phyloP scores from a whole-genome alignment of 768 basidiomycete genomes.

The Collybia nuda region DNA sequence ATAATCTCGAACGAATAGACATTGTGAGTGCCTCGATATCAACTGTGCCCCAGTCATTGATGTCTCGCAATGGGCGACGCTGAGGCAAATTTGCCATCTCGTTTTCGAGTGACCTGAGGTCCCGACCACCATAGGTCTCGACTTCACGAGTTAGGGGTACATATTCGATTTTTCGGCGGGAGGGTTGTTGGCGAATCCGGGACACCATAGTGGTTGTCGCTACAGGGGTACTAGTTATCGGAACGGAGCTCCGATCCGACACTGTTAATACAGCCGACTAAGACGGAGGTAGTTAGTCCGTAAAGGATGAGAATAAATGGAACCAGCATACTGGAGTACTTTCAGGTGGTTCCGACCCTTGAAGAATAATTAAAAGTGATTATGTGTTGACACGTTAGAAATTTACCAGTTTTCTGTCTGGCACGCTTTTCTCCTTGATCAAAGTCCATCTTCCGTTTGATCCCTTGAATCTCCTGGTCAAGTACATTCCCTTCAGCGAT shows the following conservation, averaged over 20 bases:
- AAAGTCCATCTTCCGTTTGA: slow-evolving; percentile 72
- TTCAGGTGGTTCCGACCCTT: slow-evolving; percentile 47
- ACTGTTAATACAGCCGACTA: slow-evolving; percentile 28
- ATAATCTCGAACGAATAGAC: slow-evolving; percentile 84
- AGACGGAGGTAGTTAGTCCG: slow-evolving; percentile 8
- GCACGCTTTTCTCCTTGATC: slow-evolving; percentile 72
- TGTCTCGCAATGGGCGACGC: slow-evolving; percentile 61
- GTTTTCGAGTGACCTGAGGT: slow-evolving; percentile 63
- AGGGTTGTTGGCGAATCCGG: slow-evolving; percentile 47
- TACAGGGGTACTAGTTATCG: slow-evolving; percentile 18
- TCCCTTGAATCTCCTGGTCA: slow-evolving; percentile 62
- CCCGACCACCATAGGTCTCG: slow-evolving; percentile 79
- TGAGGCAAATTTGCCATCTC: slow-evolving; percentile 54
- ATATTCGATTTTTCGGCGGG: slow-evolving; percentile 86
- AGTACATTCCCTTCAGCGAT: slow-evolving; percentile 37
- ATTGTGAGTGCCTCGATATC: slow-evolving; percentile 94
- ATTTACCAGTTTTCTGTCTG: slow-evolving; percentile 71
- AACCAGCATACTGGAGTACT: slow-evolving; percentile 38
- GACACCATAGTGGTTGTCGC: slow-evolving; percentile 27
- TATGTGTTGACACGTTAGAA: slow-evolving; percentile 3
- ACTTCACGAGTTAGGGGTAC: slow-evolving; percentile 76
- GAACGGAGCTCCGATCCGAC: slow-evolving; percentile 24
- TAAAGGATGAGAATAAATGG: slow-evolving; percentile 8
- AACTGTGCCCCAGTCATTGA: slow-evolving; percentile 85
- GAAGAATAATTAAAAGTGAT: slow-evolving; percentile 2